These are phyloP conservation scores for Amanita molliuscula DNA, from an alignment of 768 basidiomycete species.

Conservation along the genomic window DNA sequence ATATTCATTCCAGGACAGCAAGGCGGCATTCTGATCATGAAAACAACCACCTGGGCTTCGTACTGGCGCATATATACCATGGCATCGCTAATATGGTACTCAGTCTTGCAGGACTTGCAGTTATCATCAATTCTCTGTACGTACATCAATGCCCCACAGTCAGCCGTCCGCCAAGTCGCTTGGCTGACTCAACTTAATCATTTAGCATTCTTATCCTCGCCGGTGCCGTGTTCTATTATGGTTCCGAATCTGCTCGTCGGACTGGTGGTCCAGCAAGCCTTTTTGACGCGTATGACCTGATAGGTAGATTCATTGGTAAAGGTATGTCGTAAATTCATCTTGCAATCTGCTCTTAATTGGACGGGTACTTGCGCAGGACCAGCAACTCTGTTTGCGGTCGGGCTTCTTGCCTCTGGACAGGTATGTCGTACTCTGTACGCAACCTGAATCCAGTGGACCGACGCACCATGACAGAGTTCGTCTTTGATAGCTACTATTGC, in stretches of 20 bases:
- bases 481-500: slow-evolving; percentile 85
- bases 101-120: slow-evolving; percentile 73
- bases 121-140: slow-evolving; percentile 79
- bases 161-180: neutral
- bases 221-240: slow-evolving; percentile 68
- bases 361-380: slow-evolving; percentile 36
- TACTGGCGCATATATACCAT: slow-evolving; percentile 56
- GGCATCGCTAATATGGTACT: slow-evolving; percentile 55
- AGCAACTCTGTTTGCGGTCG: slow-evolving; percentile 82
- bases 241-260: slow-evolving; percentile 17
- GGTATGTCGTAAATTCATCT: slow-evolving; percentile 27
- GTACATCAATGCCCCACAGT: slow-evolving; percentile 13
- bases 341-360: neutral
- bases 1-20: slow-evolving; percentile 22
- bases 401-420: slow-evolving; percentile 78
- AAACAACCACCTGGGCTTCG: slow-evolving; percentile 45
- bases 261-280: slow-evolving; percentile 49
- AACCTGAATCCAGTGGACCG: neutral
- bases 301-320: slow-evolving; percentile 55
- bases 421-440: slow-evolving; percentile 13
- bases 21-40: slow-evolving; percentile 42
- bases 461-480: slow-evolving; percentile 41
- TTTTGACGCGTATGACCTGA: slow-evolving; percentile 75
- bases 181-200: slow-evolving; percentile 1
- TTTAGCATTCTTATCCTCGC: slow-evolving; percentile 73